phyloP scores from a whole-genome alignment of 2,329 filamentous ascomycete genomes.

The Nigrospora oryzae region DNA sequence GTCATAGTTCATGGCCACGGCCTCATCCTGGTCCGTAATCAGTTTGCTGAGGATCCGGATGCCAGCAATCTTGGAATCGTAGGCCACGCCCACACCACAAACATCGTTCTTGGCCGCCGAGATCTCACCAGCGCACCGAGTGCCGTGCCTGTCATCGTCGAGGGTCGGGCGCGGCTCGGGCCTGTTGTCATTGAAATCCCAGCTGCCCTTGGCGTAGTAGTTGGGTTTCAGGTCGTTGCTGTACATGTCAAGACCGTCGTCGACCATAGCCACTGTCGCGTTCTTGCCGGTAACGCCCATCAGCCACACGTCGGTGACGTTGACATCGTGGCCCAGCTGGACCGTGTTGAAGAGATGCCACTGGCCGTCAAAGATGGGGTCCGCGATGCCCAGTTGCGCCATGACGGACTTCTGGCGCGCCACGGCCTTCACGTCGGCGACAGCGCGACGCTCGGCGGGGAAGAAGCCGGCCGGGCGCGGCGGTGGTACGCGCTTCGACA shows the following conservation, averaged over 20 bases:
- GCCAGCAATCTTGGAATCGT: slow-evolving; percentile 81
- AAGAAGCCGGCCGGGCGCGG: slow-evolving; percentile 21
- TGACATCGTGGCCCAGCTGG: slow-evolving; percentile 82
- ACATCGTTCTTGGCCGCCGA: slow-evolving; percentile 86
- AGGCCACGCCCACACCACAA: slow-evolving; percentile 93
- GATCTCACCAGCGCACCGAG: slow-evolving; percentile 89
- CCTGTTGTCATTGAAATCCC: slow-evolving; percentile 86
- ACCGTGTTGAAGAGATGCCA: slow-evolving; percentile 90
- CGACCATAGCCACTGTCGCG: slow-evolving; percentile 85
- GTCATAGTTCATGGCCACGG: slow-evolving; percentile 84
- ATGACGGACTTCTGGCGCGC: slow-evolving; percentile 53
- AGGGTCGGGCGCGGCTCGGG: slow-evolving; percentile 75
- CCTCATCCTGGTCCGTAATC: slow-evolving; percentile 89
- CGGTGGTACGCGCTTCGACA: slow-evolving; percentile 43
- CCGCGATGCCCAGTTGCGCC: slow-evolving; percentile 62
- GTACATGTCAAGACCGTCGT: slow-evolving; percentile 94
- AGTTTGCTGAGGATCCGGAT: slow-evolving; percentile 87
- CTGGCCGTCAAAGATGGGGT: slow-evolving; percentile 88
- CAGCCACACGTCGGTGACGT: slow-evolving; percentile 90
- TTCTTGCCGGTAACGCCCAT: slow-evolving; percentile 86
- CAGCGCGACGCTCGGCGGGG: slow-evolving; percentile 13
- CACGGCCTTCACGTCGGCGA: slow-evolving; percentile 34
- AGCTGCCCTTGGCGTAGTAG: slow-evolving; percentile 88
- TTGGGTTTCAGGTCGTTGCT: slow-evolving; percentile 88
- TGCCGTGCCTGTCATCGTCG: slow-evolving; percentile 82